phyloP scores from a whole-genome alignment of 371 early-diverging fungal species.

The Lichtheimia ornata region DNA sequence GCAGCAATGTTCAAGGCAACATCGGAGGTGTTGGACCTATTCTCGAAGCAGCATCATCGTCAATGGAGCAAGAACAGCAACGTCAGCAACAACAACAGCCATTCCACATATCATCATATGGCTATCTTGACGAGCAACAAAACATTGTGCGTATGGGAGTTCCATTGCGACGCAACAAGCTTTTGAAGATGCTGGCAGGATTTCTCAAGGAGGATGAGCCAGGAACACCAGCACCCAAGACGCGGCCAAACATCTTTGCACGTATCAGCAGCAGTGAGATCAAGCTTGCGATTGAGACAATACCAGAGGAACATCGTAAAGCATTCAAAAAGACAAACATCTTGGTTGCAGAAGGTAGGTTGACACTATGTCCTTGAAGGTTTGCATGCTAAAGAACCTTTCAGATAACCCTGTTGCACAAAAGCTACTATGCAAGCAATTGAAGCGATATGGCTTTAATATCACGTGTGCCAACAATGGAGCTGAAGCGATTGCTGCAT shows the following conservation, averaged over 20 bases:
- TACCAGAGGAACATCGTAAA: conserved; percentile 31
- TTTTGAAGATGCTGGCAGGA: conserved; percentile 30
- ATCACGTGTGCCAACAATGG: conserved; percentile 51
- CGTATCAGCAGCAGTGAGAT: neutral
- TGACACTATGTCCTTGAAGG: neutral
- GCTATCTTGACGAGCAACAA: neutral
- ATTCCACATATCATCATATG: neutral
- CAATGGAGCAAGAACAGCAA: conserved; percentile 17
- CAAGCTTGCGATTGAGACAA: conserved; percentile 1
- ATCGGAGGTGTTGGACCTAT: conserved; percentile 6
- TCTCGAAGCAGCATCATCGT: conserved; percentile 14
- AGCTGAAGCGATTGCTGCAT: conserved; percentile 38
- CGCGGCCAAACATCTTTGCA: neutral
- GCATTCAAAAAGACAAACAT: conserved; percentile 37
- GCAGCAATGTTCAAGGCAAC: neutral
- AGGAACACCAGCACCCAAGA: neutral
- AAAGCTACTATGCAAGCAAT: conserved; percentile 38
- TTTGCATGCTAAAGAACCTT: neutral
- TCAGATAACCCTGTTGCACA: conserved; percentile 52
- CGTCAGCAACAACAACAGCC: neutral
- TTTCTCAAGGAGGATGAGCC: neutral
- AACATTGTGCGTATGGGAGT: conserved; percentile 46
- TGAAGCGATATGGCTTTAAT: conserved; percentile 40
- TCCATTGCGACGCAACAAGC: conserved; percentile 51
- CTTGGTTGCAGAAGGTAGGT: conserved; percentile 47